These are phyloP conservation scores for Hericium rajendrae DNA, from an alignment of 768 basidiomycete species.

Conservation along the genomic window DNA sequence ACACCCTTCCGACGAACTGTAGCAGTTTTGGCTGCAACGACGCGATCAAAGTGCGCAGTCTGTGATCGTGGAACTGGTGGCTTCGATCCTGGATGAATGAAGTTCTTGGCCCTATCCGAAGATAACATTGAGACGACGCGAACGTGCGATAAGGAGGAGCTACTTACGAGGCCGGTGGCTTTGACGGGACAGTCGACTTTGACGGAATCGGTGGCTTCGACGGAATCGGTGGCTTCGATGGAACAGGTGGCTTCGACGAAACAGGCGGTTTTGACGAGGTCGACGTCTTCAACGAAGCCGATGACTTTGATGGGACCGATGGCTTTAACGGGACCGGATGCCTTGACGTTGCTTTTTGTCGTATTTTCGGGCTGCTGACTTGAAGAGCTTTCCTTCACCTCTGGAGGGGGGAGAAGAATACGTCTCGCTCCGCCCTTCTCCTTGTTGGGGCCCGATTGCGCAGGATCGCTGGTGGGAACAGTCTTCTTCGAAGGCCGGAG, in stretches of 20 bases:
- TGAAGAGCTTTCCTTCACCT: neutral
- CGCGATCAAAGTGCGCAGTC: neutral
- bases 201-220: too few species aligned
- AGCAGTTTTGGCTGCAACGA: neutral
- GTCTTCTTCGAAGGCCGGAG: neutral
- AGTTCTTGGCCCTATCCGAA: neutral
- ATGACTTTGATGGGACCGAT: neutral
- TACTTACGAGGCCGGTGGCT: too few species aligned
- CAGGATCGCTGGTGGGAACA: neutral
- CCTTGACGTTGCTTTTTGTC: neutral
- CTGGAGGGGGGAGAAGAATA: neutral
- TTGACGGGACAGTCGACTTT: too few species aligned
- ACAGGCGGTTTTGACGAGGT: neutral
- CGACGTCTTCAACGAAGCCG: neutral
- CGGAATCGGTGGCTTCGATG: neutral
- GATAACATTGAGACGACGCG: neutral
- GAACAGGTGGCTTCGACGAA: neutral
- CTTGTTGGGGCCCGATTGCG: neutral
- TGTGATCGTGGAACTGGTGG: neutral
- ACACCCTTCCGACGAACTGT: constrained; percentile 8
- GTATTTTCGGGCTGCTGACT: neutral
- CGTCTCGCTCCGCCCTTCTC: neutral
- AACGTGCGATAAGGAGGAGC: neutral
- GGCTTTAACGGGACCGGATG: neutral
- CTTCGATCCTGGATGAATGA: neutral